A percentile compares a stretch with the other conserved stretches of the same genome.
Evolutionary conservation across 78 protist genomes (phyloP).

Genomic region (Dictyostelium capitatum): DNA sequence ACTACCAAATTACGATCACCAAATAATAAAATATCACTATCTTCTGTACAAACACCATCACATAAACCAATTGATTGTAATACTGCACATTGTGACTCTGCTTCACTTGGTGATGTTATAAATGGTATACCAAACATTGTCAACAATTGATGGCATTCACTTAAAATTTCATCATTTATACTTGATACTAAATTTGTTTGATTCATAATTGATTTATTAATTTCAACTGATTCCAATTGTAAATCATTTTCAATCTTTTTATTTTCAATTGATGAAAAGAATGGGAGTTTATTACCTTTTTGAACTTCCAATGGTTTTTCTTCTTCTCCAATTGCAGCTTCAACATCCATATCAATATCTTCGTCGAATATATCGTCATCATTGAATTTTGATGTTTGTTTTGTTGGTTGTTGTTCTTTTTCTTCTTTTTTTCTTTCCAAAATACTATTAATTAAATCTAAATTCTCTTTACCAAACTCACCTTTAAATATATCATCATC

Average conservation of each 20-base stretch:
- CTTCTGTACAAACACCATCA: constrained; percentile 89
- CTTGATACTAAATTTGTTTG: constrained; percentile 34
- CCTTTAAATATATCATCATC: neutral
- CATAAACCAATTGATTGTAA: constrained; percentile 53
- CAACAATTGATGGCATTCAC: constrained; percentile 62
- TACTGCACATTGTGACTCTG: constrained; percentile 88
- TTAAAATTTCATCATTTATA: constrained; percentile 50
- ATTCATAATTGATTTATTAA: neutral
- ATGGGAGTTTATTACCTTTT: neutral
- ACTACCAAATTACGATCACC: constrained; percentile 43
- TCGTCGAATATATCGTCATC: neutral
- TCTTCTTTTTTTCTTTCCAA: neutral
- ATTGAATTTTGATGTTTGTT: neutral
- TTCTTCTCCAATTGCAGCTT: neutral
- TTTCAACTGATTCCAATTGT: constrained; percentile 24
- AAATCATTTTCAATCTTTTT: constrained; percentile 31
- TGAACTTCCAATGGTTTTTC: neutral
- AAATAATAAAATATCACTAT: constrained; percentile 77
- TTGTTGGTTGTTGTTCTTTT: neutral
- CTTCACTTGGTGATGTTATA: constrained; percentile 83
- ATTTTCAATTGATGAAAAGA: constrained; percentile 31
- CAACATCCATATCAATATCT: neutral
- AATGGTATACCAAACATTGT: constrained; percentile 84
- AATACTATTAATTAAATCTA: neutral
- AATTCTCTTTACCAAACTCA: neutral